Evolutionary conservation across 768 basidiomycete species (phyloP).

Genomic region (Cyathus striatus): DNA sequence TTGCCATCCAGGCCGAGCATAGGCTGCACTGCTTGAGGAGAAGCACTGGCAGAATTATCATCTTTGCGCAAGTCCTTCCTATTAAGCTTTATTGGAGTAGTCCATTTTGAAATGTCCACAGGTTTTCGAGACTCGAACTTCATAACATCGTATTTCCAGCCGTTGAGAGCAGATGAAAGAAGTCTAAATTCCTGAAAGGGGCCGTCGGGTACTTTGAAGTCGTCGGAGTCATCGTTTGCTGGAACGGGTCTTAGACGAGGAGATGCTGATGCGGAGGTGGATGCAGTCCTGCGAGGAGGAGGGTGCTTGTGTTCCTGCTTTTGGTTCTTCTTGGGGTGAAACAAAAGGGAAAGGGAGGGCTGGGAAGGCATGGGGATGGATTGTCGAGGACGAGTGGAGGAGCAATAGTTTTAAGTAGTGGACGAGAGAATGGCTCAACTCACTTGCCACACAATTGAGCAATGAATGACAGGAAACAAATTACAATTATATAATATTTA

Average conservation of each 20-base stretch:
- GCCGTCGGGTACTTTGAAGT: conserved; percentile 57
- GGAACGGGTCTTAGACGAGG: conserved; percentile 32
- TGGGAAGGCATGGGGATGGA: conserved; percentile 37
- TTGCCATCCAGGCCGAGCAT: conserved; percentile 85
- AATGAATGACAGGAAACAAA: too few species aligned
- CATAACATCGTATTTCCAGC: conserved; percentile 92
- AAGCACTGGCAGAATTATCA: conserved; percentile 23
- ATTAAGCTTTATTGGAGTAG: conserved; percentile 78
- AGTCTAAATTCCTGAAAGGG: conserved; percentile 74
- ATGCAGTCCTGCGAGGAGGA: conserved; percentile 34
- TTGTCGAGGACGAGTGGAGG: conserved; percentile 2
- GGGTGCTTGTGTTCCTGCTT: conserved; percentile 26
- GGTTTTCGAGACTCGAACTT: conserved; percentile 78
- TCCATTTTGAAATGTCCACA: conserved; percentile 67
- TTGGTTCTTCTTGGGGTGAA: conserved; percentile 62
- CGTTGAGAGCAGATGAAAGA: conserved; percentile 74
- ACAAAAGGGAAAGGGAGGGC: conserved; percentile 42
- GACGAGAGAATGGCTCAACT: too few species aligned
- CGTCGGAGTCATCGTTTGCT: conserved; percentile 39
- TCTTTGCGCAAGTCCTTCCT: conserved; percentile 73
- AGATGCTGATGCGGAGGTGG: conserved; percentile 27
- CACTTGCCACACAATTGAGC: too few species aligned
- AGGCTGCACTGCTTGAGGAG: conserved; percentile 54
- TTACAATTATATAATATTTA: too few species aligned
- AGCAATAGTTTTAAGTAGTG: too few species aligned